Percentiles rank a stretch among this genome's conserved stretches.
phyloP scores from a whole-genome alignment of 2,329 filamentous ascomycete species.

The Rhytidhysteron rufulum region DNA sequence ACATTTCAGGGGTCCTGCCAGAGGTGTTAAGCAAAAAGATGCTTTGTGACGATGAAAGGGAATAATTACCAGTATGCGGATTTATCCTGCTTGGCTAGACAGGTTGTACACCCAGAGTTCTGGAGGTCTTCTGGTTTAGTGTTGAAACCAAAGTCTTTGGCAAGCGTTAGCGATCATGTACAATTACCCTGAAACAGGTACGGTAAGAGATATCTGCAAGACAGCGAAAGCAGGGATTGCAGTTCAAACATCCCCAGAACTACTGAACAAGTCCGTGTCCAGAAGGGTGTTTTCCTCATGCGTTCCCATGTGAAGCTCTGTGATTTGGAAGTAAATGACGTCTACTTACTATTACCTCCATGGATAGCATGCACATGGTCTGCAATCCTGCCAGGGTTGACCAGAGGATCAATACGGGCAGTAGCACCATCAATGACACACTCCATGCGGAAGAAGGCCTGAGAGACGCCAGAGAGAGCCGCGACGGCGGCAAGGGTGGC shows the following conservation, averaged over 20 bases:
- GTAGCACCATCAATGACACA: constrained; percentile 59
- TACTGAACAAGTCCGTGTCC: constrained; percentile 1
- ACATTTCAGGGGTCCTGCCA: constrained; percentile 55
- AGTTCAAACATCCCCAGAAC: not conserved
- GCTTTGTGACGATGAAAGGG: constrained; percentile 1
- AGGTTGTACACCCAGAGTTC: constrained; percentile 66
- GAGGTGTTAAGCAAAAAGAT: not conserved
- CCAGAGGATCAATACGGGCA: constrained; percentile 52
- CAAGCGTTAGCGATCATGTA: constrained; percentile 18
- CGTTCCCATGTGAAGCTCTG: too few species aligned
- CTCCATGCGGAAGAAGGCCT: constrained; percentile 69
- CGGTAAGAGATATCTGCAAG: not conserved
- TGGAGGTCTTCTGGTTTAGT: constrained; percentile 60
- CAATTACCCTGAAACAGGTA: not conserved
- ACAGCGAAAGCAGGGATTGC: not conserved
- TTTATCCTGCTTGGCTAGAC: constrained; percentile 45
- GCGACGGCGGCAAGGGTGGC: constrained; percentile 23
- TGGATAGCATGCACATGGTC: constrained; percentile 30
- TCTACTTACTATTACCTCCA: constrained; percentile 49
- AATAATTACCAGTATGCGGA: constrained; percentile 37
- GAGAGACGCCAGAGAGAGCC: constrained; percentile 40
- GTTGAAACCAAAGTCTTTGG: constrained; percentile 53
- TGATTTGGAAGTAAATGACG: constrained; percentile 23
- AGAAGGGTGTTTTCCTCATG: constrained; percentile 1
- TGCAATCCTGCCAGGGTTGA: constrained; percentile 24